Conservation (phyloP, 225 moss, liverwort and hornwort species). For the Pleurozium schreberi region DNA sequence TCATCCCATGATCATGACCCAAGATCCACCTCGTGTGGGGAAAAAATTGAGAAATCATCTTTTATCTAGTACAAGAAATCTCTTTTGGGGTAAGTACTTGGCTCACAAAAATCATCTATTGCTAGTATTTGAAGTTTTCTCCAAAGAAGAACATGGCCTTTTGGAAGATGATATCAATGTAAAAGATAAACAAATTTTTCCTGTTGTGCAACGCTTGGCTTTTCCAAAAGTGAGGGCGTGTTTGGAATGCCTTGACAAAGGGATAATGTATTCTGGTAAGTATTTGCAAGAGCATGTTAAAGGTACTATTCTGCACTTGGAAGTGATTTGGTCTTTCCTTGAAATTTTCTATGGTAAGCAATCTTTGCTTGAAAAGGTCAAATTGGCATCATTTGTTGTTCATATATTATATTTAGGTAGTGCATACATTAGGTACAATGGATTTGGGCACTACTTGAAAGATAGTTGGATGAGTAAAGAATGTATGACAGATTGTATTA, state of each 20-base stretch:
- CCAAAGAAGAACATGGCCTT: neutral
- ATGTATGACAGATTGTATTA: neutral
- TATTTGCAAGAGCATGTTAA: neutral
- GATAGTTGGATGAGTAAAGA: neutral
- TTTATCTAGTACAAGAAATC: neutral
- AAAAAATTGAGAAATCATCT: neutral
- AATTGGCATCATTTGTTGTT: neutral
- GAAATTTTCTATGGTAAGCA: neutral
- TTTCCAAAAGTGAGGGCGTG: neutral
- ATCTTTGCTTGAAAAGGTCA: neutral
- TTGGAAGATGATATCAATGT: too few relatives aligned
- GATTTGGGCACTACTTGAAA: too few relatives aligned
- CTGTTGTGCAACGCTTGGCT: neutral
- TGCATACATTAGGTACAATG: neutral
- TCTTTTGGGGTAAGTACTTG: neutral
- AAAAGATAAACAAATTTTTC: neutral
- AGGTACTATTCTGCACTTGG: neutral
- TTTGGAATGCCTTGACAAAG: neutral
- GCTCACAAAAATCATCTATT: neutral
- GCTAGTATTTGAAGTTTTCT: neutral
- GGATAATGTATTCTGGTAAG: too few relatives aligned
- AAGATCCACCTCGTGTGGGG: neutral
- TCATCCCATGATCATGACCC: accelerated
- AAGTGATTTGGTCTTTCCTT: neutral
- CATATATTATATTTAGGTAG: neutral